Percentiles rank a stretch among this genome's conserved stretches.
These are phyloP conservation scores for Sporisorium reilianum DNA, from an alignment of 1,284 basidiomycete species.

Conservation along the genomic window DNA sequence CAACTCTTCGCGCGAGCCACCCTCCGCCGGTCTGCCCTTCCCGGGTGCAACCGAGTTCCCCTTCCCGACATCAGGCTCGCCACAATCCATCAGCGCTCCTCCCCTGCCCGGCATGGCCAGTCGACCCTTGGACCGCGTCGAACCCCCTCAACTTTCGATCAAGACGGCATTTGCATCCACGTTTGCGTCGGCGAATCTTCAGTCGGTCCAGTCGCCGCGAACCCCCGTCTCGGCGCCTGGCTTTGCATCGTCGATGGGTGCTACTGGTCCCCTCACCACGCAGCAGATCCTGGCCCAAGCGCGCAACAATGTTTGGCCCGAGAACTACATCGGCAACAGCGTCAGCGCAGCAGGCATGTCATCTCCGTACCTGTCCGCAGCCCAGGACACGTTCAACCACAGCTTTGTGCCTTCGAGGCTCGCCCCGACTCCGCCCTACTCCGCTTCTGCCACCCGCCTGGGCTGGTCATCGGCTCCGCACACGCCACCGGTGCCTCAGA, in stretches of 20 bases:
- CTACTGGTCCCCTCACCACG: slow-evolving; percentile 34
- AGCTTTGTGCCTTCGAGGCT: slow-evolving; percentile 30
- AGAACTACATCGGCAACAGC: slow-evolving; percentile 35
- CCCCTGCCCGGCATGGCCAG: slow-evolving; percentile 12
- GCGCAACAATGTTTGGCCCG: slow-evolving; percentile 45
- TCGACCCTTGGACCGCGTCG: slow-evolving; percentile 9
- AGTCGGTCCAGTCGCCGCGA: slow-evolving; percentile 7
- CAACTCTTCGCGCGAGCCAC: slow-evolving; percentile 9
- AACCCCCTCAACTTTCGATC: slow-evolving; percentile 6
- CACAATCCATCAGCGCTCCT: slow-evolving; percentile 14
- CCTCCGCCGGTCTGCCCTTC: slow-evolving; percentile 20
- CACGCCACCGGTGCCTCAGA: slow-evolving; percentile 23
- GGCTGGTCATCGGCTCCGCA: slow-evolving; percentile 25
- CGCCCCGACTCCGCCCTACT: slow-evolving; percentile 28
- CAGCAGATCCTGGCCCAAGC: slow-evolving; percentile 49
- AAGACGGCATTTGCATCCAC: slow-evolving; percentile 13
- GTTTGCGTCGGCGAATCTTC: slow-evolving; percentile 1
- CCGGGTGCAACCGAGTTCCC: slow-evolving; percentile 29
- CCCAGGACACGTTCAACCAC: slow-evolving; percentile 29
- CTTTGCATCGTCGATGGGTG: slow-evolving; percentile 1
- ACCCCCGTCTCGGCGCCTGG: slow-evolving; percentile 11
- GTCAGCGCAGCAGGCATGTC: slow-evolving; percentile 43
- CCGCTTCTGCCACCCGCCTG: slow-evolving; percentile 11
- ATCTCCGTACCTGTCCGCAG: slow-evolving; percentile 23
- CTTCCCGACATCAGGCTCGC: slow-evolving; percentile 21